Base-by-base conservation (phyloP, 164 flowering plant species). In the Brasenia schreberi region DNA sequence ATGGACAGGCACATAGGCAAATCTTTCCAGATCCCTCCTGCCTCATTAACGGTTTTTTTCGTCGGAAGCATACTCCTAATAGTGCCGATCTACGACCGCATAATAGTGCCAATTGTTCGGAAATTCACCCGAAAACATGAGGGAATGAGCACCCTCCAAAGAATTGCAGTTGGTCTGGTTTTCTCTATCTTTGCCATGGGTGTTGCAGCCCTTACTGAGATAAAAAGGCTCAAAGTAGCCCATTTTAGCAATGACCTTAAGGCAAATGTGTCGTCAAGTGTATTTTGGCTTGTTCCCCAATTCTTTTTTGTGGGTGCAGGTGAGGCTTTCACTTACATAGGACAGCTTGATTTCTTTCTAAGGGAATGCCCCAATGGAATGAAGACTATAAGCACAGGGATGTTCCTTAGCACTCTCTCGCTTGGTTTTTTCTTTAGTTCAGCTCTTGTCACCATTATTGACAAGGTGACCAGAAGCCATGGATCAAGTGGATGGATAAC, bases 301-400 rank as follows among this genome's bases (percentile, higher is more conserved):
- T 95, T 95, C 76, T 80, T 92, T 77, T 68, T 95, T 19, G 84
- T 95, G 19, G 99, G 99, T 6, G 60, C 96, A 0, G 99, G 94
- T 0, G 99, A 95, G 74, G 99, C 97, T 5, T 90, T 95, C 78
- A 92, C 90, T 44, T 95, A 95, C 89, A 87, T 93, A 0, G 99
- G 99, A 39, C 99, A 95, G 72, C 89, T 95, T 1, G 99, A 92
- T 68, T 89, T 95, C 86, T 95, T 95, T 87, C 88, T 95, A 71
- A 95, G 96, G 0, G 86, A 84, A 58, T 85, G 96, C 5, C 99
- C 99, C 1, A 89, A 88, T 69, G 90, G 96, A 5, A 95, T 95
- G 99, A 95, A 92, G 70, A 84, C 97, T 0, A 88, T 95, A 96
- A 95, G 99, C 86, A 95, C 99, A 0, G 97, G 99, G 9, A 87